These are phyloP conservation scores for Euphrasia confusa DNA, from an alignment of 257 asterid species.

Conservation along the genomic window DNA sequence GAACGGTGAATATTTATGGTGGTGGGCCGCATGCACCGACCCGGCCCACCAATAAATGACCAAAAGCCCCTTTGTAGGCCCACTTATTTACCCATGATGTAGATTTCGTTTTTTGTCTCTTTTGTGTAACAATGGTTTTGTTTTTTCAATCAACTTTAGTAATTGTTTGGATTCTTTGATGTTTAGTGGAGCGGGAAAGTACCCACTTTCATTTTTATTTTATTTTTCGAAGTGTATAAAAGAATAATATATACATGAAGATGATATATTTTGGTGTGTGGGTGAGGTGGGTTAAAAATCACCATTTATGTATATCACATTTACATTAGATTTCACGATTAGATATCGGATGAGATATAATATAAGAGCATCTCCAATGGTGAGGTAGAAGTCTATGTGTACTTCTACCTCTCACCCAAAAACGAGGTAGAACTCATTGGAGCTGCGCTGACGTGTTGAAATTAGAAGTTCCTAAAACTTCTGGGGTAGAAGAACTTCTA, in stretches of 20 bases:
- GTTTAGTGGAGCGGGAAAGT: neutral
- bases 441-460: too few relatives aligned
- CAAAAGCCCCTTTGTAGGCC: slow-evolving; percentile 26
- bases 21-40: slow-evolving; percentile 32
- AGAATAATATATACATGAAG: neutral
- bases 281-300: too few relatives aligned
- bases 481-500: too few relatives aligned
- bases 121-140: neutral
- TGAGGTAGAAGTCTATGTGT: too few relatives aligned
- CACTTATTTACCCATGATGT: neutral
- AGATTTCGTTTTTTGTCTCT: neutral
- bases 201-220: neutral
- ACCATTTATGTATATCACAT: too few relatives aligned
- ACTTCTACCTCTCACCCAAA: too few relatives aligned
- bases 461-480: too few relatives aligned
- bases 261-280: too few relatives aligned
- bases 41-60: slow-evolving; percentile 33
- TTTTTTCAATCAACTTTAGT: neutral
- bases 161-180: neutral
- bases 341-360: too few relatives aligned
- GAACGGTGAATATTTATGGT: slow-evolving; percentile 23
- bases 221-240: neutral
- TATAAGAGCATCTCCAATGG: too few relatives aligned
- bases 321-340: too few relatives aligned
- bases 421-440: too few relatives aligned